Evolutionary conservation across 768 basidiomycete genomes (phyloP).

Genomic region (Calocybe cyanea): DNA sequence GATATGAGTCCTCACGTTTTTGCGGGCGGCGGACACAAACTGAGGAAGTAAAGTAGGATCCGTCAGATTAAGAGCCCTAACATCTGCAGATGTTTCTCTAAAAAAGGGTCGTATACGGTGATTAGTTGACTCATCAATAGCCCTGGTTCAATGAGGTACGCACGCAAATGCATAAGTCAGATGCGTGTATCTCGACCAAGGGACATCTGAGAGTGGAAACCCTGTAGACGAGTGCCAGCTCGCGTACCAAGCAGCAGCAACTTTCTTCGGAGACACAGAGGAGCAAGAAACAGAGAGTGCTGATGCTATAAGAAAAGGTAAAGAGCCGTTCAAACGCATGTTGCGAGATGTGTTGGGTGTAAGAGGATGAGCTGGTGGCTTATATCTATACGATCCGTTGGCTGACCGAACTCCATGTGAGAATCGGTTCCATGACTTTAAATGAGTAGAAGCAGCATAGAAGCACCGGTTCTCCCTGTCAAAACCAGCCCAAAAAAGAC

Average conservation of each 20-base stretch:
- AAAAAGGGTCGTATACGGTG: background rate
- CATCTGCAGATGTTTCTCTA: constrained; percentile 37
- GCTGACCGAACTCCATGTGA: background rate
- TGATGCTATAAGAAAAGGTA: constrained; percentile 7
- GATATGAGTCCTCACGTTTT: constrained; percentile 35
- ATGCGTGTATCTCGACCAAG: constrained; percentile 66
- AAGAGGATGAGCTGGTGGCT: background rate
- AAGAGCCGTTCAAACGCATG: constrained; percentile 7
- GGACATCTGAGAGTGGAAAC: constrained; percentile 51
- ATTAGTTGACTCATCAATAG: too few species aligned
- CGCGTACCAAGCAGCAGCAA: constrained; percentile 63
- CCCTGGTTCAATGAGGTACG: constrained; percentile 27
- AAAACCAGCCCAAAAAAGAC: too few species aligned
- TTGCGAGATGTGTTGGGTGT: background rate
- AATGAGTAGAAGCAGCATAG: too few species aligned
- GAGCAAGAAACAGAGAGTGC: constrained; percentile 12
- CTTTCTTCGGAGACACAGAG: constrained; percentile 14
- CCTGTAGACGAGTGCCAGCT: constrained; percentile 54
- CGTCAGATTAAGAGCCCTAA: constrained; percentile 32
- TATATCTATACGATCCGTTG: background rate
- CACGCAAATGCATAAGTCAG: constrained; percentile 72
- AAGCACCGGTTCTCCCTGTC: too few species aligned
- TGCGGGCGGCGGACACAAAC: constrained; percentile 50
- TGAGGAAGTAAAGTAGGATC: constrained; percentile 47
- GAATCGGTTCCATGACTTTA: background rate